A percentile compares a stretch with the other conserved stretches of the same genome.
phyloP scores from a whole-genome alignment of 805 yeast species.

The Priceomyces carsonii region DNA sequence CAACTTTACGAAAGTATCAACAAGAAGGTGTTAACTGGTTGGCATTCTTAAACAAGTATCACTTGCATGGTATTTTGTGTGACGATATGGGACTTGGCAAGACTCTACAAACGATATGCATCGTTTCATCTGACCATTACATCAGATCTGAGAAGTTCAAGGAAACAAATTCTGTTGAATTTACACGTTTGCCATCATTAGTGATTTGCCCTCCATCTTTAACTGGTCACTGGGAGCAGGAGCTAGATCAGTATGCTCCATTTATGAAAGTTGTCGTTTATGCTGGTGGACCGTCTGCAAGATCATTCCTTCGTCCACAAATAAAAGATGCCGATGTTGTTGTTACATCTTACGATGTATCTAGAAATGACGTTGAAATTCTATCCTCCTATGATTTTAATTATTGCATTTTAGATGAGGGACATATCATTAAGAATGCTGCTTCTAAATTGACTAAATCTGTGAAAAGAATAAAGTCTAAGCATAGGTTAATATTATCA shows the following conservation, averaged over 20 bases:
- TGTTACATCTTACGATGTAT: constrained; percentile 94
- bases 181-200: constrained; percentile 76
- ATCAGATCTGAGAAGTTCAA: constrained; percentile 70
- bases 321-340: constrained; percentile 73
- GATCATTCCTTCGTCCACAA: constrained; percentile 55
- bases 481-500: constrained; percentile 85
- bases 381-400: constrained; percentile 69
- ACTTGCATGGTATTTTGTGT: constrained; percentile 94
- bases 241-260: constrained; percentile 86
- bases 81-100: constrained; percentile 99
- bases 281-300: constrained; percentile 86
- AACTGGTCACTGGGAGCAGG: constrained; percentile 99
- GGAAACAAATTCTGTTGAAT: constrained; percentile 61
- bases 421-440: constrained; percentile 94
- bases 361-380: constrained; percentile 81
- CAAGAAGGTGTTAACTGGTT: constrained; percentile 99
- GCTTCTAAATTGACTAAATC: constrained; percentile 84
- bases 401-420: constrained; percentile 96
- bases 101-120: constrained; percentile 95
- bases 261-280: constrained; percentile 79
- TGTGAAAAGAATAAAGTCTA: constrained; percentile 79
- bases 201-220: constrained; percentile 96
- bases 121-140: constrained; percentile 94
- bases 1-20: constrained; percentile 90
- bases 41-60: constrained; percentile 91